Evolutionary conservation across 805 yeast species (phyloP).

Genomic region (Cyberlindnera americana): DNA sequence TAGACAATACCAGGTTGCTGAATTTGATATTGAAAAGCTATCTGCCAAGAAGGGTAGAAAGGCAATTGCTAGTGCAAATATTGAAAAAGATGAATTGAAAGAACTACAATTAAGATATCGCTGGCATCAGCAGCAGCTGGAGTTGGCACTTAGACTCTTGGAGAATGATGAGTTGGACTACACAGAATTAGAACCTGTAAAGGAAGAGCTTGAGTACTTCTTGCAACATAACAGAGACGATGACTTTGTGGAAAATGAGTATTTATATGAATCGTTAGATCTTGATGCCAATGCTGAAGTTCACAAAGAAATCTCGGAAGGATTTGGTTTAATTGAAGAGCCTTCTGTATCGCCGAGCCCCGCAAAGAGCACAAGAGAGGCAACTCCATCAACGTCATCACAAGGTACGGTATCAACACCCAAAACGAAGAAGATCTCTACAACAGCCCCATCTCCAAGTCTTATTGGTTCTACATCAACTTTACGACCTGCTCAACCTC

Average conservation of each 20-base stretch:
- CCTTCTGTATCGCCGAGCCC: conserved; percentile 11
- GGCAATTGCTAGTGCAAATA: conserved; percentile 38
- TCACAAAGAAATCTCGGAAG: conserved; percentile 45
- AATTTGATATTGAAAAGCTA: conserved; percentile 62
- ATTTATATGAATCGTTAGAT: conserved; percentile 81
- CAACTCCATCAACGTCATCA: conserved; percentile 1
- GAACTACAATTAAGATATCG: conserved; percentile 66
- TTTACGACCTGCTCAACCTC: conserved; percentile 10
- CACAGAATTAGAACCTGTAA: conserved; percentile 67
- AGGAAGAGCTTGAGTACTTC: conserved; percentile 88
- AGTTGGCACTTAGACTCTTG: conserved; percentile 67
- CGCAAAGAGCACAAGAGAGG: conserved; percentile 5
- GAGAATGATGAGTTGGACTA: conserved; percentile 80
- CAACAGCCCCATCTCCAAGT: conserved; percentile 6
- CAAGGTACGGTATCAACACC: conserved; percentile 6
- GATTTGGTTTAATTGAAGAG: conserved; percentile 16
- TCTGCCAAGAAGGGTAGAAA: conserved; percentile 56
- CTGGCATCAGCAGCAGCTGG: conserved; percentile 77
- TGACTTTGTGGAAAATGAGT: conserved; percentile 91
- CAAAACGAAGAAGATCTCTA: conserved; percentile 7
- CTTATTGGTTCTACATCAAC: conserved; percentile 7
- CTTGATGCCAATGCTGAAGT: conserved; percentile 51
- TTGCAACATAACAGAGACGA: conserved; percentile 89
- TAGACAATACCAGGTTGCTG: conserved; percentile 72
- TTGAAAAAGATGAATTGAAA: conserved; percentile 58